A percentile compares a stretch with the other conserved stretches of the same genome.
Evolutionary conservation across 1,284 basidiomycete species (phyloP).

Genomic region (Cryptococcus sp.): DNA sequence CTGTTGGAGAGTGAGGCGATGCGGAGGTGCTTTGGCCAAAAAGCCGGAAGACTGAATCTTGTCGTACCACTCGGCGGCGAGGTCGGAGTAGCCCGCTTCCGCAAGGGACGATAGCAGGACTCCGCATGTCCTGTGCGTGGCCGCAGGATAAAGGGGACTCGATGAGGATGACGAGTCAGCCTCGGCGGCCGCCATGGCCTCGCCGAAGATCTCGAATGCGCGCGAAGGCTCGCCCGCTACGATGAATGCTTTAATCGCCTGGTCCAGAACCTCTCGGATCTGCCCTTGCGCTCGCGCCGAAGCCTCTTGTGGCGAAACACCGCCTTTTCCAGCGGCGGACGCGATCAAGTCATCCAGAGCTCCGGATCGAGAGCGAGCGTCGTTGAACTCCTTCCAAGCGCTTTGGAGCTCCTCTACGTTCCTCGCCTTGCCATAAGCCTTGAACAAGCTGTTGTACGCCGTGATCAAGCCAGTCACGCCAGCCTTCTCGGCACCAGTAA

Average conservation of each 20-base stretch:
- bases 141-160: constrained; percentile 62
- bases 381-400: constrained; percentile 67
- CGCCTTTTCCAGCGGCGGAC: background rate
- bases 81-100: constrained; percentile 62
- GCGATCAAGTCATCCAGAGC: constrained; percentile 12
- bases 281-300: constrained; percentile 4
- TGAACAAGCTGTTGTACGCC: constrained; percentile 65
- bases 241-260: constrained; percentile 77
- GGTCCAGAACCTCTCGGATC: constrained; percentile 43
- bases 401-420: constrained; percentile 65
- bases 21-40: constrained; percentile 1
- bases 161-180: constrained; percentile 42
- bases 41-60: constrained; percentile 10
- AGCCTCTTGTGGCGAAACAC: background rate
- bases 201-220: constrained; percentile 69
- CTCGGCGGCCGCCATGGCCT: constrained; percentile 63
- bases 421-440: constrained; percentile 61
- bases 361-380: constrained; percentile 41
- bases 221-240: constrained; percentile 63
- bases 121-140: constrained; percentile 60
- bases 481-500: constrained; percentile 64
- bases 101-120: constrained; percentile 70
- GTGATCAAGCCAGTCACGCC: constrained; percentile 13
- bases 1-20: constrained; percentile 15
- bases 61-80: constrained; percentile 71